These are phyloP conservation scores for Tricholoma sp. DNA, from an alignment of 768 basidiomycete species.

Conservation along the genomic window DNA sequence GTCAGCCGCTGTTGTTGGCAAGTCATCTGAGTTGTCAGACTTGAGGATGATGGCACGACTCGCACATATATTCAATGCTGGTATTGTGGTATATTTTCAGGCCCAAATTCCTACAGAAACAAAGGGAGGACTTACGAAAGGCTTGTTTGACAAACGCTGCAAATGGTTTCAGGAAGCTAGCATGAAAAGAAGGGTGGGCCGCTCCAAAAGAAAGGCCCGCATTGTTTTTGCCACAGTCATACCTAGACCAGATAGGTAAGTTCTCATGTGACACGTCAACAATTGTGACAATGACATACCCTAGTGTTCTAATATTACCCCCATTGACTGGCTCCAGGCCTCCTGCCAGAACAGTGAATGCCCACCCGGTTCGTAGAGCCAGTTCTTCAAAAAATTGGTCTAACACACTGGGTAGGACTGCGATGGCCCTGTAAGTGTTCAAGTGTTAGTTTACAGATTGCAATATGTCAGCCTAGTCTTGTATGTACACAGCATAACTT, in stretches of 20 bases:
- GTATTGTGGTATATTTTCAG: neutral
- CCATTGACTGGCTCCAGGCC: neutral
- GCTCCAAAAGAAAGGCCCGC: neutral
- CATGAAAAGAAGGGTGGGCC: neutral
- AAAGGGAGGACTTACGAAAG: neutral
- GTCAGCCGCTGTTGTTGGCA: neutral
- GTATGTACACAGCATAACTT: neutral
- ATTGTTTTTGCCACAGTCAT: conserved; percentile 1
- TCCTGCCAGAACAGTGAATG: neutral
- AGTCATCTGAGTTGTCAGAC: neutral
- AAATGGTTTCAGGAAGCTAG: conserved; percentile 1
- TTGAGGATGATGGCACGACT: neutral
- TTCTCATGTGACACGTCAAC: neutral
- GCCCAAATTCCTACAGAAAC: neutral
- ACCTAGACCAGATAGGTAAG: neutral
- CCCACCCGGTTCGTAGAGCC: neutral
- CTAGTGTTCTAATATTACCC: neutral
- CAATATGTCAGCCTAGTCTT: neutral
- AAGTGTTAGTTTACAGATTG: neutral
- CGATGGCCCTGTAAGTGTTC: neutral
- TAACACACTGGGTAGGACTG: neutral
- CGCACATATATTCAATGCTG: neutral
- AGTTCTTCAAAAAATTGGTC: neutral
- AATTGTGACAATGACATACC: neutral
- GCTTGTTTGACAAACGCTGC: neutral